Evolutionary conservation across 1,139 yeast species (phyloP).

Genomic region (Nakaseomyces delphensis): DNA sequence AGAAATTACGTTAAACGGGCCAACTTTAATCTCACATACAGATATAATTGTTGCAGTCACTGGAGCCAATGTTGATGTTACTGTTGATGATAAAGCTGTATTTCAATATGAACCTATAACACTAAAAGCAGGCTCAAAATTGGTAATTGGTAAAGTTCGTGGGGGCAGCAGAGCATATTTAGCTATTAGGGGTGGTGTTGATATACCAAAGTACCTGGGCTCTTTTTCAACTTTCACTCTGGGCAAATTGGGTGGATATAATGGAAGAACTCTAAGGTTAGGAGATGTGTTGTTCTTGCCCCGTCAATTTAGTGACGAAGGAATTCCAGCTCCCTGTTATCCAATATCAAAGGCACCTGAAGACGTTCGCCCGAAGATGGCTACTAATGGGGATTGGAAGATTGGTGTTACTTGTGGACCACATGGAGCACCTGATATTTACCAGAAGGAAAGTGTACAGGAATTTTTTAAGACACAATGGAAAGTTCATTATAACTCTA

Average conservation of each 20-base stretch:
- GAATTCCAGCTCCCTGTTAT: conserved; percentile 61
- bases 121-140: conserved; percentile 64
- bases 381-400: conserved; percentile 53
- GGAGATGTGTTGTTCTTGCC: conserved; percentile 79
- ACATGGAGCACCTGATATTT: conserved; percentile 94
- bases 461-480: conserved; percentile 71
- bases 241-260: conserved; percentile 90
- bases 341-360: conserved; percentile 53
- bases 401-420: conserved; percentile 96
- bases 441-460: conserved; percentile 62
- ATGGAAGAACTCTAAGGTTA: conserved; percentile 80
- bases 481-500: conserved; percentile 95
- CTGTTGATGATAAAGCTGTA: conserved; percentile 51
- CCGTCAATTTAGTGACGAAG: conserved; percentile 64
- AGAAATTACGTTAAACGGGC: conserved; percentile 83
- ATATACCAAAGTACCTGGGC: conserved; percentile 87
- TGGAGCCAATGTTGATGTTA: conserved; percentile 70
- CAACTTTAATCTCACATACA: conserved; percentile 73
- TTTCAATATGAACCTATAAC: conserved; percentile 63
- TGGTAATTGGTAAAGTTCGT: conserved; percentile 70
- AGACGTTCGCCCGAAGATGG: conserved; percentile 50
- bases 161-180: conserved; percentile 84
- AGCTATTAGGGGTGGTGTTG: conserved; percentile 88
- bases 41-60: conserved; percentile 71
- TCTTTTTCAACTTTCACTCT: conserved; percentile 95